Base-by-base conservation (phyloP, 2,329 filamentous ascomycete species). In the Pseudogymnoascus sp. region DNA sequence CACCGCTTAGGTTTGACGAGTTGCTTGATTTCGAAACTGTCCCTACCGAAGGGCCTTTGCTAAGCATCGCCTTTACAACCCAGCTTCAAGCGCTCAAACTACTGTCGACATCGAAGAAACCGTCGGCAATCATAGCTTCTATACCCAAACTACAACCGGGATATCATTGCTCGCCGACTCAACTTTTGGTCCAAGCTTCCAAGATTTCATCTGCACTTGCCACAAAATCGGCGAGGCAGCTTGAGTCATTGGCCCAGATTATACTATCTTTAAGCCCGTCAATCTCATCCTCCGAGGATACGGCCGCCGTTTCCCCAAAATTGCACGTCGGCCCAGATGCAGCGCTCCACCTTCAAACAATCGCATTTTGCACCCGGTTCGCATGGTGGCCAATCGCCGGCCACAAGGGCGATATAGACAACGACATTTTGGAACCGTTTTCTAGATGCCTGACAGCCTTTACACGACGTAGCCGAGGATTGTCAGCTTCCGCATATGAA, bases 221-320 rank as follows among this genome's bases (percentile, higher is more conserved):
- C 9, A 74, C 76, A 6, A 91, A 89, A 69, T 76, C 79, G 16
- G 78, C 82, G 8, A 83, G 83, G 2, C 87, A 90, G 64, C 74
- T 92, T 16, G 87, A 90, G 58, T 79, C 78, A 0, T 69, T 91
- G 1, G 84, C 86, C 0, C 85, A 89, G 65, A 78, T 79, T 2
- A 74, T 91, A 0, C 74, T 91, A 1, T 81, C 84, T 0, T 73
- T 91, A 1, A 82, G 85, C 28, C 88, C 89, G 1, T 87, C 83
- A 67, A 76, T 88, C n/a, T 84, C 87, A 1, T 76, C 77, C 57
- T 80, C 82, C 8, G 82, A 86, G 39, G 89, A 92, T 67, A 72
- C 72, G 3, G 65, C 77, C 1, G 84, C 84, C 0, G 68, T 73
- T 3, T 81, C 87, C 62, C 72, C 77, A 7, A 77, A 79, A 25